Conservation (phyloP, 441 rosid species). For the Sinapis alba region DNA sequence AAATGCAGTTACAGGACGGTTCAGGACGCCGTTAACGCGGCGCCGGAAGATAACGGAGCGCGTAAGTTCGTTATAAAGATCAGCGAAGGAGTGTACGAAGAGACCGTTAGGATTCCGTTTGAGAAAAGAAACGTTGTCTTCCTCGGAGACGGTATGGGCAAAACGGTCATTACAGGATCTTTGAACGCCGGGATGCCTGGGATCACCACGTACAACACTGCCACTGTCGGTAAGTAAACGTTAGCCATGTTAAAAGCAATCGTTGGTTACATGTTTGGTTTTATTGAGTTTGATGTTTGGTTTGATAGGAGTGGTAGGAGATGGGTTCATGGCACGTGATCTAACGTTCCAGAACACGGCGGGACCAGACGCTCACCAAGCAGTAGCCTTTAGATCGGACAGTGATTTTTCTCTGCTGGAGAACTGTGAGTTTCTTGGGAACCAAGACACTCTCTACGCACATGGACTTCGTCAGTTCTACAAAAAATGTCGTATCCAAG, state of each 20-base stretch:
- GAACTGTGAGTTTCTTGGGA: constrained; percentile 76
- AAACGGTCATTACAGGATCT: constrained; percentile 76
- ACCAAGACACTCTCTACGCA: constrained; percentile 84
- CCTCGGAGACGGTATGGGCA: constrained; percentile 76
- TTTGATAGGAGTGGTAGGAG: constrained; percentile 68
- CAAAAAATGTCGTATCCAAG: constrained; percentile 68
- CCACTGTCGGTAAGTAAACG: constrained; percentile 77
- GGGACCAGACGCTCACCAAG: constrained; percentile 77
- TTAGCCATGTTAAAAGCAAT: background rate
- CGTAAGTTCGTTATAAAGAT: constrained; percentile 63
- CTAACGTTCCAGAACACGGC: constrained; percentile 77
- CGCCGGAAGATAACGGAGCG: constrained; percentile 49
- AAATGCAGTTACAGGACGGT: constrained; percentile 55
- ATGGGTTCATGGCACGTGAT: constrained; percentile 85
- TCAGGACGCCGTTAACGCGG: constrained; percentile 77
- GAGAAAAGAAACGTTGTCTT: constrained; percentile 77
- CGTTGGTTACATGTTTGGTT: background rate
- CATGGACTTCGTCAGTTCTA: constrained; percentile 82
- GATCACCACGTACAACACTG: constrained; percentile 64
- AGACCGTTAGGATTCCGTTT: constrained; percentile 70
- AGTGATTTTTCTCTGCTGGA: constrained; percentile 66
- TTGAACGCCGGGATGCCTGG: constrained; percentile 59
- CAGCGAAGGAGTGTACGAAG: constrained; percentile 66
- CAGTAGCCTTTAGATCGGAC: constrained; percentile 83
- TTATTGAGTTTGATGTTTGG: background rate